Conservation (phyloP, 306 rosid genomes). For the Hippophae gyantsensis region DNA sequence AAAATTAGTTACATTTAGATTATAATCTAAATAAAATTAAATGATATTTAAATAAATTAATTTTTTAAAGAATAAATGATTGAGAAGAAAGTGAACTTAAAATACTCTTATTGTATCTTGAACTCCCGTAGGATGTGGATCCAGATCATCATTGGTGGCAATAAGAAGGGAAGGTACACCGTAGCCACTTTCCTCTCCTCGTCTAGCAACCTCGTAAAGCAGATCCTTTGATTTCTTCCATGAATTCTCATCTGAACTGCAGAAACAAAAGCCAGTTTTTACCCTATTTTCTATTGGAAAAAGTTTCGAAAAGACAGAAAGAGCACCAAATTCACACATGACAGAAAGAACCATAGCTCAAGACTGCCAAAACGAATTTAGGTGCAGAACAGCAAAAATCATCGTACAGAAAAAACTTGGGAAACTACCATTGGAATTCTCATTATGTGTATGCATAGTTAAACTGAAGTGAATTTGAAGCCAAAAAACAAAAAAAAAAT, state of each 20-base stretch:
- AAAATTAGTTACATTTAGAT: too few species aligned
- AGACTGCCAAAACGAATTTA: too few species aligned
- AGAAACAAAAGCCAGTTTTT: slow-evolving; percentile 22
- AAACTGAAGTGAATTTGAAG: too few species aligned
- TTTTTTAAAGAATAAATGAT: too few species aligned
- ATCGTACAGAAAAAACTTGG: too few species aligned
- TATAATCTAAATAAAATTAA: background rate
- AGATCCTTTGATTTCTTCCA: slow-evolving; percentile 74
- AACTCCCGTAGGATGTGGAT: slow-evolving; percentile 67
- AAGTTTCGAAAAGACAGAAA: background rate
- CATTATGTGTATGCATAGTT: too few species aligned
- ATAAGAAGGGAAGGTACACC: slow-evolving; percentile 80
- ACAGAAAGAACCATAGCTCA: too few species aligned
- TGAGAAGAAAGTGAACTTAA: slow-evolving; percentile 7
- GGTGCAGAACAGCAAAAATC: too few species aligned
- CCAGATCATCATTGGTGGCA: slow-evolving; percentile 86
- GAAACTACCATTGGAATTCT: too few species aligned
- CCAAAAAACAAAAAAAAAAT: too few species aligned
- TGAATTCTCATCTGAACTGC: slow-evolving; percentile 80
- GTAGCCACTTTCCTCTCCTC: slow-evolving; percentile 71
- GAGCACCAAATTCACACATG: too few species aligned
- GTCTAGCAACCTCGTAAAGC: slow-evolving; percentile 70
- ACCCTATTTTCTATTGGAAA: background rate
- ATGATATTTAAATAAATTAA: too few species aligned
- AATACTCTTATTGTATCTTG: slow-evolving; percentile 80